Conservation (phyloP, 1,284 basidiomycete species). For the Ceratobasidium sp. region DNA sequence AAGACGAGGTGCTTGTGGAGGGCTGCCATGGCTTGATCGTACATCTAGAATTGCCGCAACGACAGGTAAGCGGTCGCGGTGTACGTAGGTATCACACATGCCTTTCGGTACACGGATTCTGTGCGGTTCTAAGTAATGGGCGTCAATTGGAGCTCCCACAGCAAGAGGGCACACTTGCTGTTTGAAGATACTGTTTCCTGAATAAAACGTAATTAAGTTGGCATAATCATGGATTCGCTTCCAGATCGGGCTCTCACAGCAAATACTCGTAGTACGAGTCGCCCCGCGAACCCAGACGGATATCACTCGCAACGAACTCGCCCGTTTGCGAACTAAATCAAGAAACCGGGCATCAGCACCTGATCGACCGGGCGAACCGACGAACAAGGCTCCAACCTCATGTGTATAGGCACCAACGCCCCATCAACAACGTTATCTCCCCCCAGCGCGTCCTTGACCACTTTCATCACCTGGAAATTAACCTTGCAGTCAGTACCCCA, state of each 20-base stretch:
- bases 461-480: slow-evolving; percentile 67
- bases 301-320: slow-evolving; percentile 73
- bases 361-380: background rate
- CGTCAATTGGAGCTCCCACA: background rate
- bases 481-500: background rate
- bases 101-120: slow-evolving; percentile 80
- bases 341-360: background rate
- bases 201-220: slow-evolving; percentile 19
- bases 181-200: slow-evolving; percentile 82
- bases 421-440: slow-evolving; percentile 40
- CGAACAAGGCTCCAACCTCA: slow-evolving; percentile 20
- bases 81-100: slow-evolving; percentile 50
- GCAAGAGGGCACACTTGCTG: slow-evolving; percentile 55
- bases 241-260: slow-evolving; percentile 59
- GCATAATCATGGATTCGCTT: background rate
- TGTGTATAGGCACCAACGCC: slow-evolving; percentile 35
- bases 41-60: slow-evolving; percentile 67
- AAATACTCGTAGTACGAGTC: slow-evolving; percentile 97
- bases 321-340: slow-evolving; percentile 66
- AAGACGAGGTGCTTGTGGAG: slow-evolving; percentile 79
- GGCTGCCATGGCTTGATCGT: slow-evolving; percentile 80
- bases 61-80: background rate
- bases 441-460: slow-evolving; percentile 60
- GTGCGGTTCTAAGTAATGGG: slow-evolving; percentile 63
- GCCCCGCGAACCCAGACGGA: slow-evolving; percentile 89